Evolutionary conservation across 305 asterid species (phyloP).

Genomic region (Solanum hybrid): DNA sequence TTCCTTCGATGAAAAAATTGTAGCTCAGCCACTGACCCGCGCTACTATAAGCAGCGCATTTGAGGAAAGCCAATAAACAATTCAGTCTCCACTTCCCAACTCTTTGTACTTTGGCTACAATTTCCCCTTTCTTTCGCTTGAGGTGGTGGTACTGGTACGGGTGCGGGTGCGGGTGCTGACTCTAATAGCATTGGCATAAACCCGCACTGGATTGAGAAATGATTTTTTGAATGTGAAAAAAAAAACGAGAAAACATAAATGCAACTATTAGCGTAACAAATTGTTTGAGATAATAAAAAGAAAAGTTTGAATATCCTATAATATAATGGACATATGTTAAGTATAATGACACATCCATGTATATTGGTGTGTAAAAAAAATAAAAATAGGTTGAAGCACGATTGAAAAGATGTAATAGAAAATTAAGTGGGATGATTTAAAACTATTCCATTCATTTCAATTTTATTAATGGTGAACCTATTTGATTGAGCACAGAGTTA

Average conservation of each 20-base stretch:
- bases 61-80: conserved; percentile 51
- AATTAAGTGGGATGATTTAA: not conserved
- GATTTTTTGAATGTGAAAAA: not conserved
- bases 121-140: conserved; percentile 19
- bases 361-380: not conserved
- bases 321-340: not conserved
- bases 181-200: not conserved
- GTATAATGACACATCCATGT: not conserved
- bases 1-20: not conserved
- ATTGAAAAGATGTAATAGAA: not conserved
- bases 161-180: not conserved
- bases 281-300: too few species aligned
- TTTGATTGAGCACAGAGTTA: not conserved
- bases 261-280: not conserved
- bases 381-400: not conserved
- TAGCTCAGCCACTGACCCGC: not conserved
- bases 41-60: conserved; percentile 10
- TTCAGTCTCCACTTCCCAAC: conserved; percentile 48
- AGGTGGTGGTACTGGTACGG: not conserved
- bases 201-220: conserved; percentile 23
- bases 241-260: not conserved
- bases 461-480: not conserved
- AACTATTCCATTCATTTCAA: not conserved
- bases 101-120: conserved; percentile 18
- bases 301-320: not conserved